phyloP scores from a whole-genome alignment of 345 rosid species.

The Populus deltoides region DNA sequence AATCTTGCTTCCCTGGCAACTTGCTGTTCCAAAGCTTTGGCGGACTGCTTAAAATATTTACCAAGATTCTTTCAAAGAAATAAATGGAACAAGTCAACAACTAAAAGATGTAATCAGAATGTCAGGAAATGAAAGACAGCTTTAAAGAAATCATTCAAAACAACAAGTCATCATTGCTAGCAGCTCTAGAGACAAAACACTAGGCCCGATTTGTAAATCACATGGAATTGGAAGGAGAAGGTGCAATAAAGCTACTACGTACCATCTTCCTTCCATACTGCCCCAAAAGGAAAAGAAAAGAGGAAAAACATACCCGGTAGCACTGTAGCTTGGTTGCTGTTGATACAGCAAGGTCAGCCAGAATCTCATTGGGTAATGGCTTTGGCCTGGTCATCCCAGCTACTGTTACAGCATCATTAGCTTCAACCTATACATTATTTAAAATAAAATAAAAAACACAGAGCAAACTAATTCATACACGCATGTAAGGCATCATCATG shows the following conservation, averaged over 20 bases:
- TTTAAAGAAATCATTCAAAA: not conserved
- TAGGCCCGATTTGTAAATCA: not conserved
- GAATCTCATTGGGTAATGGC: constrained; percentile 59
- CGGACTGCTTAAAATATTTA: constrained; percentile 87
- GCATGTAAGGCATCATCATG: not conserved
- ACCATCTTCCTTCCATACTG: not conserved
- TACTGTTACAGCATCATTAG: constrained; percentile 79
- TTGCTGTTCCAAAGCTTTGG: constrained; percentile 82
- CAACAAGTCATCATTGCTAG: not conserved
- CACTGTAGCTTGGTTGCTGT: constrained; percentile 88
- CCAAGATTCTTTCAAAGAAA: constrained; percentile 63
- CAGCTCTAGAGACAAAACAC: not conserved
- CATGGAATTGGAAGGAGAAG: not conserved
- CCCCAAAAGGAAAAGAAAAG: not conserved
- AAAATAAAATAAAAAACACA: not conserved
- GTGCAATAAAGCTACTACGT: not conserved
- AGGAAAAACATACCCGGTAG: constrained; percentile 56
- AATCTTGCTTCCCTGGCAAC: constrained; percentile 84
- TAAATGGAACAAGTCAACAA: not conserved
- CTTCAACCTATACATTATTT: constrained; percentile 55
- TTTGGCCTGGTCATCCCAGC: constrained; percentile 86
- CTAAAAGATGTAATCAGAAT: not conserved
- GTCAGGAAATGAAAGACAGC: not conserved
- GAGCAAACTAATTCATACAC: not conserved
- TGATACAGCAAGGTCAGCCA: constrained; percentile 80